These are phyloP conservation scores for Fusarium equiseti DNA, from an alignment of 2,329 filamentous ascomycete species.

Conservation along the genomic window DNA sequence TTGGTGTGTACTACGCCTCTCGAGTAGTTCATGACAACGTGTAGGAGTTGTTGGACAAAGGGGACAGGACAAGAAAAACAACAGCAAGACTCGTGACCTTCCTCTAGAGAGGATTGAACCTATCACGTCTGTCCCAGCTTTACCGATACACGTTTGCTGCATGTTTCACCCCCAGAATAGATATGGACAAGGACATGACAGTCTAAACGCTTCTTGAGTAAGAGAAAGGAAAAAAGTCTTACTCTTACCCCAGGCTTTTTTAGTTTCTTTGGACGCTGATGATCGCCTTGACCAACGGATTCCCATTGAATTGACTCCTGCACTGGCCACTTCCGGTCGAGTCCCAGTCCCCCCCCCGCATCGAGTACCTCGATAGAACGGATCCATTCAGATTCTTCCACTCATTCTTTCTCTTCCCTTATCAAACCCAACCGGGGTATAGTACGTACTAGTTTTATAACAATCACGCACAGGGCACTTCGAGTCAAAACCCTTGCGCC, in stretches of 20 bases:
- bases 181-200: background rate
- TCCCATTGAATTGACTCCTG: slow-evolving; percentile 20
- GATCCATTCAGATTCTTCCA: slow-evolving; percentile 17
- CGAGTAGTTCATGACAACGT: slow-evolving; percentile 8
- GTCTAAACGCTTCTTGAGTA: background rate
- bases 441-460: slow-evolving; percentile 23
- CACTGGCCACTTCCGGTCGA: slow-evolving; percentile 17
- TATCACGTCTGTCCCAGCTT: slow-evolving; percentile 23
- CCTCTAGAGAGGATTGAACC: background rate
- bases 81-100: slow-evolving; percentile 21
- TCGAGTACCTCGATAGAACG: slow-evolving; percentile 19
- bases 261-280: slow-evolving; percentile 5
- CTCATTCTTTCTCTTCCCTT: background rate
- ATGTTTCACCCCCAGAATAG: slow-evolving; percentile 14
- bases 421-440: slow-evolving; percentile 18
- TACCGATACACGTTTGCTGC: slow-evolving; percentile 2
- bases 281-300: background rate
- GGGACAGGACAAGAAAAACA: slow-evolving; percentile 7
- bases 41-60: slow-evolving; percentile 5
- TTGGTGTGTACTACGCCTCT: slow-evolving; percentile 25
- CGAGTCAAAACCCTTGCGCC: slow-evolving; percentile 30
- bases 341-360: slow-evolving; percentile 27
- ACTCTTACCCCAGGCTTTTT: slow-evolving; percentile 19
- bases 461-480: slow-evolving; percentile 25
- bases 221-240: slow-evolving; percentile 16